Evolutionary conservation across 2,329 filamentous ascomycete genomes (phyloP), one percentile per base, ranked within the genome.

Genomic region (Paraphaeosphaeria minitans): DNA sequence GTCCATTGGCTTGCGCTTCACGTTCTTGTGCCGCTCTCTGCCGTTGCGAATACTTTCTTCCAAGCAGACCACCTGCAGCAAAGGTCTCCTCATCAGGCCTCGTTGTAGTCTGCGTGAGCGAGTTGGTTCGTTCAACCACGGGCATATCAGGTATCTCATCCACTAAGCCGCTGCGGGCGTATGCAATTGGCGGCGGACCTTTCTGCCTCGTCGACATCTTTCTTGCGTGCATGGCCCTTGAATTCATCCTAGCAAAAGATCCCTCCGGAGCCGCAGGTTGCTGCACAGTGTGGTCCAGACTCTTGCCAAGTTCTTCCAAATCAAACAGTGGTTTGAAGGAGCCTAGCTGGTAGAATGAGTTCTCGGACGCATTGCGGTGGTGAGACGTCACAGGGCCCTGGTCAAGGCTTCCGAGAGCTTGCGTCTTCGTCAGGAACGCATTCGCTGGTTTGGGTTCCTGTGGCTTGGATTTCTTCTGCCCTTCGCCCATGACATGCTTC

Each of bases 251-350:
- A n/a, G 60, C 60, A 9, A 73, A 66, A 12, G 56, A 50, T 14
- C 55, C 53, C 39, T 66, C 57, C 19, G 66, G 39, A 12, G 51
- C 39, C 3, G 39, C 19, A 45, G 51, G 9, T 4, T 27, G 74
- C 70, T 29, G 70, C 27, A 66, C 64, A 16, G 71, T 70, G 31
- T 68, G 58, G 39, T 72, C 67, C 16, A 69, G 53, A 29, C 66
- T 65, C 57, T 82, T 83, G 58, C 85, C 82, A 65, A 89, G 86
- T 8, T 83, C 80, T 41, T 83, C 80, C 69, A 87, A 77, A 59
- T 92, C 87, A 9, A 93, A 75, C 3, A 93, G 76, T 0, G 91
- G 89, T 64, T 86, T 82, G 74, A 90, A 90, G 1, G 85, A 83
- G 5, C 89, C 89, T 53, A 91, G 71, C 59, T 88, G 67, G 79